Percentiles rank a stretch among this genome's conserved stretches.
Evolutionary conservation across 495 filamentous ascomycete genomes (phyloP).

Genomic region (Tuber magnatum): DNA sequence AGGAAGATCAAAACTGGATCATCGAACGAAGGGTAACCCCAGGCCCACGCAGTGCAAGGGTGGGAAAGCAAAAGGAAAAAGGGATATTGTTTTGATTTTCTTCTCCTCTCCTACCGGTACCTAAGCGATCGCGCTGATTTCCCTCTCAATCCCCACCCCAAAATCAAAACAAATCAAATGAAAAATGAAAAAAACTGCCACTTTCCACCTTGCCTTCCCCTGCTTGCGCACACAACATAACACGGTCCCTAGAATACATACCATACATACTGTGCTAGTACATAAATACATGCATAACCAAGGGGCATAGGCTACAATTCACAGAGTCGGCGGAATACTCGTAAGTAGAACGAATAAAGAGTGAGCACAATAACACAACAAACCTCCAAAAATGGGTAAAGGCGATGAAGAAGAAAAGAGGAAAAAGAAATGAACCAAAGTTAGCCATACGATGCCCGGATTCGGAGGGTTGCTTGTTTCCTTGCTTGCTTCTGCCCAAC

Average conservation of each 20-base stretch:
- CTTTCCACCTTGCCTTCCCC: not conserved
- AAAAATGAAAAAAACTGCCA: not conserved
- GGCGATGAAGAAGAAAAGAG: slow-evolving; percentile 21
- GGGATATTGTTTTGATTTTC: slow-evolving; percentile 5
- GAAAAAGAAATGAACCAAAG: slow-evolving; percentile 4
- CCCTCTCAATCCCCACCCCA: not conserved
- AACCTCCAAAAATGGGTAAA: slow-evolving; percentile 27
- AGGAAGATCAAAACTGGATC: not conserved
- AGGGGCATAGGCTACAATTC: not conserved
- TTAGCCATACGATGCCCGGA: not conserved
- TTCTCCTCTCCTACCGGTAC: not conserved
- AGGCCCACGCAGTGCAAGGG: not conserved
- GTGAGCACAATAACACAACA: slow-evolving; percentile 22
- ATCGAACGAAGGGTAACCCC: not conserved
- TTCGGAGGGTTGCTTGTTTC: not conserved
- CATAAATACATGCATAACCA: not conserved
- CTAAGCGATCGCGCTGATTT: slow-evolving; percentile 3
- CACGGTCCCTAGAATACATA: not conserved
- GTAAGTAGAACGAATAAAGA: slow-evolving; percentile 5
- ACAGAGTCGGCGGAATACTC: no score
- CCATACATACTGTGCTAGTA: not conserved
- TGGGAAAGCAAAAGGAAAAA: not conserved
- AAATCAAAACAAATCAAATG: slow-evolving; percentile 6
- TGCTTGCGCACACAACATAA: not conserved
- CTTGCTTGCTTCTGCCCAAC: not conserved